phyloP scores from a whole-genome alignment of 1,284 basidiomycete species.

The Phellinidium pouzarii region DNA sequence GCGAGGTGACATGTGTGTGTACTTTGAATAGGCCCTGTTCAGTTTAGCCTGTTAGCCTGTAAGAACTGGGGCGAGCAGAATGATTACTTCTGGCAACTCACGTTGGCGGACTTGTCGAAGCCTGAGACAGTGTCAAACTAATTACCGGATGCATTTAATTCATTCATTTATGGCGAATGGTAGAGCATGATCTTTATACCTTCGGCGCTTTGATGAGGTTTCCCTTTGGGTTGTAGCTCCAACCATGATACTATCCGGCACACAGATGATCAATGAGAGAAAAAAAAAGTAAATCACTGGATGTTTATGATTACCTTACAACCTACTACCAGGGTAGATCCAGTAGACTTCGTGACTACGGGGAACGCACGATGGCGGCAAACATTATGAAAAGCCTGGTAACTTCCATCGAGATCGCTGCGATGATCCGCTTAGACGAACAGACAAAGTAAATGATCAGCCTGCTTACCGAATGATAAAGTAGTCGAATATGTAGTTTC shows the following conservation, averaged over 20 bases:
- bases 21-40: slow-evolving; percentile 22
- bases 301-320: slow-evolving; percentile 22
- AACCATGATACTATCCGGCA: slow-evolving; percentile 25
- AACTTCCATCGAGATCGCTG: slow-evolving; percentile 21
- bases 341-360: slow-evolving; percentile 22
- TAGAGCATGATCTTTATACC: background rate
- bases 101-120: slow-evolving; percentile 24
- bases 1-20: slow-evolving; percentile 24
- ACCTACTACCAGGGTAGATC: slow-evolving; percentile 22
- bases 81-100: background rate
- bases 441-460: background rate
- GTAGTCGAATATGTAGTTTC: slow-evolving; percentile 18
- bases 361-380: slow-evolving; percentile 25
- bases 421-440: background rate
- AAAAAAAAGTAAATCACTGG: too few relatives aligned
- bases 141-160: background rate
- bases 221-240: slow-evolving; percentile 24
- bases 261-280: too few relatives aligned
- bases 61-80: background rate
- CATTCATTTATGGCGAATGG: background rate
- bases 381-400: slow-evolving; percentile 21
- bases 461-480: slow-evolving; percentile 16
- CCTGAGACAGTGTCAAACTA: slow-evolving; percentile 23
- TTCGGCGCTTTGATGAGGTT: slow-evolving; percentile 24
- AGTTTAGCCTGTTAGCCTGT: background rate